Base-by-base conservation (phyloP, 2,329 filamentous ascomycete species). In the Alternaria incomplexa region DNA sequence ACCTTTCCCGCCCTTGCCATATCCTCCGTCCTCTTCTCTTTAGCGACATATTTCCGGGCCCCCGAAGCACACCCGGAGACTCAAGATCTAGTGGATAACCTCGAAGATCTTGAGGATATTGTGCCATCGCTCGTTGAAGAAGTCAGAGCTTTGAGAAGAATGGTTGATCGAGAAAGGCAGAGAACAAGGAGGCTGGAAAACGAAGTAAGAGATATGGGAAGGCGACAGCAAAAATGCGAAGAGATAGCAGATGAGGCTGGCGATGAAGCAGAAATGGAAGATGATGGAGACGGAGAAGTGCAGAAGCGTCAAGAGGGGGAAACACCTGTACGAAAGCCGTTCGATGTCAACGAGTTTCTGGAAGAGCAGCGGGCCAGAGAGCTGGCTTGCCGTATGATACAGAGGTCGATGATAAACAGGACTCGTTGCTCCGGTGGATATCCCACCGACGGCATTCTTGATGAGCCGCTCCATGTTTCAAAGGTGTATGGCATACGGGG, bases 381-480 rank as follows among this genome's bases (percentile, higher is more conserved):
- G 12, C 12, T 5, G 7, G 44, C 44, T 13, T 23, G 22, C 13
- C 44, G 12, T 15, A 46, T 15, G 20, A 23, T 23, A 15, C 20
- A 15, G 7, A 15, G 44, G 11, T 25, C 22, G 22, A 46, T 20
- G 13, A 13, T 23, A 7, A 23, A 23, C 17, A 46, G 20, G 7
- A 13, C 11, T 4, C 4, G 12, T 15, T 8, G 20, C 6, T 22
- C 9, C 12, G 2, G 6, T 15, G 6, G 5, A 1, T 0, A 4
- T 22, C 6, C 7, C 12, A 9, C 3, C 0, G 12, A 46, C 11
- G 20, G 44, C 3, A 13, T 45, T 13, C 20, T 12, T 7, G 12
- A 15, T 45, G 44, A 10, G 44, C 32, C 15, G 15, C 8, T 1
- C 4, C 4, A 40, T 40, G 1, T n/a, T 3, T n/a, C 32, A n/a